Base-by-base conservation (phyloP, 805 yeast genomes). In the Metschnikowia anglica region DNA sequence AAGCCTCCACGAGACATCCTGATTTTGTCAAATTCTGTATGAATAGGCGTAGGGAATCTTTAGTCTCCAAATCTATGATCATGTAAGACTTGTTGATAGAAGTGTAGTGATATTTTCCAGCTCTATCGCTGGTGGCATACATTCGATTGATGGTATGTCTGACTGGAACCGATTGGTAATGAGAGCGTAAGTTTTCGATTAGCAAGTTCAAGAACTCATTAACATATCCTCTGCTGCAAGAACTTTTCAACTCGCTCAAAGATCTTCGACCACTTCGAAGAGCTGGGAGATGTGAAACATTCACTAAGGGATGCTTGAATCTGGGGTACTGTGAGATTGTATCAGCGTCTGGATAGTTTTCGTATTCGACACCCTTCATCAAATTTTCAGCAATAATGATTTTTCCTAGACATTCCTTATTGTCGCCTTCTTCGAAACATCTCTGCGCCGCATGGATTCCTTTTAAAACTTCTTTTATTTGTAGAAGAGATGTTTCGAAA, bases 211-310 rank as follows among this genome's bases (percentile, higher is more conserved):
- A 68, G 54, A 90, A 81, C 34, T 77, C 65, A 18, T 74, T 67
- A 5, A 82, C 76, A 51, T 81, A 85, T n/a, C 81, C 77, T 28
- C 74, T 77, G 12, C 93, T 90, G 38, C 88, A 82, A 33, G 77
- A 80, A n/a, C 72, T 65, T 37, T 83, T 76, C 52, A 88, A 62
- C 19, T 66, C 71, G 11, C 73, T 66, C 25, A 89, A 63, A 31
- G 76, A 72, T 36, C 77, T 80, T 37, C 77, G 72, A 12, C 83
- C 59, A 25, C 72, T 64, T 4, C 60, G 52, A 20, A 83, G 61
- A 3, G 83, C 86, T 1, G 77, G 75, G 16, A 83, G 60, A 3
- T 58, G 54, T 2, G 74, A 58, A 26, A 80, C 54, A 45, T 76
- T 72, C 3, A 60, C 47, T 9, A 73, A 46, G 3, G 75, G 73